Conservation (phyloP, 2,329 filamentous ascomycete species). For the Talaromyces sp. region DNA sequence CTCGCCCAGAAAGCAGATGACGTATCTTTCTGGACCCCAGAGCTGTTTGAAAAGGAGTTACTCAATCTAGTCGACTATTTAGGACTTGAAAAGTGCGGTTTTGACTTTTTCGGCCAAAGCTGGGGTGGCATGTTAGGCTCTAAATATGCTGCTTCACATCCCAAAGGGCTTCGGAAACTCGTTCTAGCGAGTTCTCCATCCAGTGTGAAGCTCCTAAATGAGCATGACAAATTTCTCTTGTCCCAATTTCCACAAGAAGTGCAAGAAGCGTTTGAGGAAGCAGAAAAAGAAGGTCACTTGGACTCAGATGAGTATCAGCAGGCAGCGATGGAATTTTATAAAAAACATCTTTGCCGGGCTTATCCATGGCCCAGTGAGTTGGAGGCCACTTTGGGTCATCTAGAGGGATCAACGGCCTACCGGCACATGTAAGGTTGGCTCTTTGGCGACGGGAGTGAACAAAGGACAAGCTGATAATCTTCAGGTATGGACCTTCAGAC, state of each 20-base stretch:
- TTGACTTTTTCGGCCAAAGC: too few relatives aligned
- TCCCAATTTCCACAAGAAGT: background rate
- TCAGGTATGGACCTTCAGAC: background rate
- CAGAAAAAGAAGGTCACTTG: background rate
- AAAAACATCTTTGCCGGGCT: background rate
- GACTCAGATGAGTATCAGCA: background rate
- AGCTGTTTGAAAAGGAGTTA: too few relatives aligned
- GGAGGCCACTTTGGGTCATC: background rate
- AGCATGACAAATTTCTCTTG: background rate
- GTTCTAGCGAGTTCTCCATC: background rate
- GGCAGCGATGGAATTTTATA: background rate
- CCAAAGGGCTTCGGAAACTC: background rate
- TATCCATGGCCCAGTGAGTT: background rate
- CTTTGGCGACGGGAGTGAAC: background rate
- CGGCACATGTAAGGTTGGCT: background rate
- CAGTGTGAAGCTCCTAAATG: background rate
- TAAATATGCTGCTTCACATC: too few relatives aligned
- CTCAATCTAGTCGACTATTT: too few relatives aligned
- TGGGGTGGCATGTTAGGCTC: too few relatives aligned
- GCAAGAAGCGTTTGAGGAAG: background rate
- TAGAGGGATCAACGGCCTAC: background rate
- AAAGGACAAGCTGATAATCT: background rate
- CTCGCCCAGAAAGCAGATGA: too few relatives aligned
- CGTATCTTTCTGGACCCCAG: too few relatives aligned
- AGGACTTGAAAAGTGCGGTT: too few relatives aligned